These are phyloP conservation scores for Cladosporium colombiae DNA, from an alignment of 2,329 filamentous ascomycete genomes.

Conservation along the genomic window DNA sequence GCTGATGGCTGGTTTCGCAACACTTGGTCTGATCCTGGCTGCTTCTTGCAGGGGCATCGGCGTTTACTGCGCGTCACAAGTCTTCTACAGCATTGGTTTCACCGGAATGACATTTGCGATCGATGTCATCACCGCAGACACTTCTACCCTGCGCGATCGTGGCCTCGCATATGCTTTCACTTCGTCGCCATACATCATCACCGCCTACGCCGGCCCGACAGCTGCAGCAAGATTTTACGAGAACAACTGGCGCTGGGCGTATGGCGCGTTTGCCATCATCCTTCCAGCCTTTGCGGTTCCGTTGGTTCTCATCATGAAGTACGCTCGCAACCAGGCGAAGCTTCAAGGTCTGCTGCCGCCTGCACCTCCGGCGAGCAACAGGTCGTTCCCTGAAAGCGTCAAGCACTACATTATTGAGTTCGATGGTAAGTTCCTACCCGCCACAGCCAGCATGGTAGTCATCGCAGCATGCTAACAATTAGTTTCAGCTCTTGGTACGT, in stretches of 20 bases:
- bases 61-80: slow-evolving; percentile 32
- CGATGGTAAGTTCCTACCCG: slow-evolving; percentile 27
- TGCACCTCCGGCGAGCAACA: slow-evolving; percentile 25
- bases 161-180: slow-evolving; percentile 35
- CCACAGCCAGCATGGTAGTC: background rate
- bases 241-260: slow-evolving; percentile 36
- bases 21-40: slow-evolving; percentile 37
- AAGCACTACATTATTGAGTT: slow-evolving; percentile 35
- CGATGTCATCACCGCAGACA: slow-evolving; percentile 38
- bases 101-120: slow-evolving; percentile 35
- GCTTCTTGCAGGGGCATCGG: slow-evolving; percentile 32
- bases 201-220: slow-evolving; percentile 34
- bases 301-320: slow-evolving; percentile 32
- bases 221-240: slow-evolving; percentile 31
- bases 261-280: slow-evolving; percentile 36
- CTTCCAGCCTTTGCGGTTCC: slow-evolving; percentile 33
- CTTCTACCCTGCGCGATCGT: slow-evolving; percentile 35
- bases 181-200: slow-evolving; percentile 38
- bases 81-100: slow-evolving; percentile 36
- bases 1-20: slow-evolving; percentile 55
- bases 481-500: slow-evolving; percentile 28
- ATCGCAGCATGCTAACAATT: background rate
- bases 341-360: slow-evolving; percentile 33
- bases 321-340: slow-evolving; percentile 33
- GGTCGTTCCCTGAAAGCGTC: slow-evolving; percentile 28